Base-by-base conservation (phyloP, 352 stramenopile species). In the Phytophthora europaea region DNA sequence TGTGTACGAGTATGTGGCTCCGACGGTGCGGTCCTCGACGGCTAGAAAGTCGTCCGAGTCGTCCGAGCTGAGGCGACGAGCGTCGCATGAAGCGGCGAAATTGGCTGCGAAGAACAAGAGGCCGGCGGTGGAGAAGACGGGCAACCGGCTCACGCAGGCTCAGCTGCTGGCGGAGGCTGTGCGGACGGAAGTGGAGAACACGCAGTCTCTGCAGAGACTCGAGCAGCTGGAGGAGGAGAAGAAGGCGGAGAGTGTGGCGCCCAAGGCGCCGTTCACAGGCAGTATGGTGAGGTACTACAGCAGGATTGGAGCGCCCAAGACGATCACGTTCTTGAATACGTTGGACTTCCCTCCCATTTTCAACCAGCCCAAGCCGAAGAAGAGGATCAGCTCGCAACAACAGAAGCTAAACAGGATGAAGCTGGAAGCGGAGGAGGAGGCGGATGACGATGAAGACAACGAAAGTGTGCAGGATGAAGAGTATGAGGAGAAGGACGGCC, bases 171-270 rank as follows among this genome's bases (percentile, higher is more conserved):
- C 76, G 2, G 89, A 96, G 71, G 89, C 89, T 22, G 89, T 96
- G 69, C 79, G 79, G 38, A 94, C 84, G 0, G 89, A 96, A 53
- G 82, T 96, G 47, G 84, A 93, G 48, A 96, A 96, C 59, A 82
- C 72, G 43, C 83, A 92, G 79, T 94, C 87, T n/a, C 71, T 96
- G 33, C 90, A 88, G 45, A 80, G 86, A 43, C 47, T 96, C 40
- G 89, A 96, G 70, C 87, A 89, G 64, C 67, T 94, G 0, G 89
- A 96, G 59, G 89, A 96, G 72, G 89, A 96, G 75, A 94, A 94
- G 75, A 91, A 91, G 20, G 77, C 75, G 7, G 87, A 94, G 73
- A 87, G 70, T 53, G 75, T 80, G 13, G 78, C 84, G 9, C 89
- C 89, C 12, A 96, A 94, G 64, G 81, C 81, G 10, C 89, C 87